Base-by-base conservation (phyloP, 495 filamentous ascomycete species). In the Hypoxylon perforatum region DNA sequence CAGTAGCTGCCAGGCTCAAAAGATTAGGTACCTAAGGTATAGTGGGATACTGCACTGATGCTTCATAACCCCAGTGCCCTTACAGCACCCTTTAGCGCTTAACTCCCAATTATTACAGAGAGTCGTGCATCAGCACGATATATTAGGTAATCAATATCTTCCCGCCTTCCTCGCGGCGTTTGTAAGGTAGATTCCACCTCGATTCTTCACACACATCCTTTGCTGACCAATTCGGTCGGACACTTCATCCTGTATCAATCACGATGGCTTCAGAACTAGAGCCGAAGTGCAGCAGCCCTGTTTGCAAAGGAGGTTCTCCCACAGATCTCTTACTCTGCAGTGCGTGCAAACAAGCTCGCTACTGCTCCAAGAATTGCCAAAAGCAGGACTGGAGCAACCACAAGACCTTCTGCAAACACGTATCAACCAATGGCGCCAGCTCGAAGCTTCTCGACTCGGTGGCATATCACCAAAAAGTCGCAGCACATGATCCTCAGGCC, bases 351-450 rank as follows among this genome's bases (percentile, higher is more conserved):
- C 33, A 41, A 33, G 35, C 41, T 33, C 44, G 21, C 2, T 59
- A 59, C 56, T 59, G 56, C 45, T 59, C 56, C 21, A 41, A 30
- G 33, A 33, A 59, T 14, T 59, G 56, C n/a, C 56, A 59, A n/a
- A 59, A 41, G 21, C 44, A 59, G 30, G n/a, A 59, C n/a, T 59
- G 45, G 44, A 41, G 17, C 1, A 15, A 42, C 19, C 56, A 59
- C 45, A 59, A 50, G 35, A 23, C 19, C 18, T 50, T 39, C 35
- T 59, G 56, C 18, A 25, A 30, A 11, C 56, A 59, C 21, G 45
- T 59, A 8, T 19, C 56, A 15, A 59, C n/a, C 18, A 59, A 59
- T 19, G 56, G 56, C 1, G 33, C 44, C n/a, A 59, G 44, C 35
- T 59, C 56, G 0, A 19, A 33, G 14, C 50, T 45, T 50, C 21